A percentile compares a stretch with the other conserved stretches of the same genome.
These are phyloP conservation scores for Aspergillus pseudoviridinutans DNA, from an alignment of 2,329 filamentous ascomycete species.

Conservation along the genomic window DNA sequence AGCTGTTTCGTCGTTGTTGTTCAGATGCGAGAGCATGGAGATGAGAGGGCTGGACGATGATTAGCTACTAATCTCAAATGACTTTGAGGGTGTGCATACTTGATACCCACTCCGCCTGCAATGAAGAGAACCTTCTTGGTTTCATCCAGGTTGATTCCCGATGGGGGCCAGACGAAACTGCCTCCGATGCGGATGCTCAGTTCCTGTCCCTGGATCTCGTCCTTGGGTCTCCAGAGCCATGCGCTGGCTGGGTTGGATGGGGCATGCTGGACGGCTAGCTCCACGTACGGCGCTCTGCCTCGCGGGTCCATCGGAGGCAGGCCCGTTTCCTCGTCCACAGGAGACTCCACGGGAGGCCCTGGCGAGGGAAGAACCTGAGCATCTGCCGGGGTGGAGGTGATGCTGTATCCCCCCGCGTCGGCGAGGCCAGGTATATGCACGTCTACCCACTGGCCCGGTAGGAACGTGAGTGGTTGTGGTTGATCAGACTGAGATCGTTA, in stretches of 20 bases:
- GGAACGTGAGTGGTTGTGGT: slow-evolving; percentile 54
- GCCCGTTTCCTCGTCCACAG: slow-evolving; percentile 17
- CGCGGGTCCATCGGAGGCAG: slow-evolving; percentile 17
- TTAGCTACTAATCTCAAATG: slow-evolving; percentile 5
- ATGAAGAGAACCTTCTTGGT: slow-evolving; percentile 66
- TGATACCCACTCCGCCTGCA: slow-evolving; percentile 78
- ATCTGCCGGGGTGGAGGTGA: slow-evolving; percentile 68
- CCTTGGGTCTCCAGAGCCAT: slow-evolving; percentile 65
- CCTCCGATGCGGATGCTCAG: slow-evolving; percentile 72
- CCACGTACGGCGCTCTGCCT: slow-evolving; percentile 54
- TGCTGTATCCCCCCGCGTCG: slow-evolving; percentile 80
- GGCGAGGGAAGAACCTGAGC: slow-evolving; percentile 37
- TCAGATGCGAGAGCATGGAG: slow-evolving; percentile 64
- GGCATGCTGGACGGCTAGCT: slow-evolving; percentile 73
- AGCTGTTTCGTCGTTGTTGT: slow-evolving; percentile 36
- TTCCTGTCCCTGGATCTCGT: slow-evolving; percentile 55
- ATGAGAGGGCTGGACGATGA: slow-evolving; percentile 57
- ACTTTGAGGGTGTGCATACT: slow-evolving; percentile 45
- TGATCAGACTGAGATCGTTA: slow-evolving; percentile 14
- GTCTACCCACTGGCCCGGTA: slow-evolving; percentile 85
- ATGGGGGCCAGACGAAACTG: slow-evolving; percentile 71
- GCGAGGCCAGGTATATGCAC: slow-evolving; percentile 66
- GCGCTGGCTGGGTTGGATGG: slow-evolving; percentile 67
- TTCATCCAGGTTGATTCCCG: slow-evolving; percentile 35
- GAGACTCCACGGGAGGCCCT: slow-evolving; percentile 14